Conservation (phyloP, 176 grass and related monocot species). For the Lolium perenne region DNA sequence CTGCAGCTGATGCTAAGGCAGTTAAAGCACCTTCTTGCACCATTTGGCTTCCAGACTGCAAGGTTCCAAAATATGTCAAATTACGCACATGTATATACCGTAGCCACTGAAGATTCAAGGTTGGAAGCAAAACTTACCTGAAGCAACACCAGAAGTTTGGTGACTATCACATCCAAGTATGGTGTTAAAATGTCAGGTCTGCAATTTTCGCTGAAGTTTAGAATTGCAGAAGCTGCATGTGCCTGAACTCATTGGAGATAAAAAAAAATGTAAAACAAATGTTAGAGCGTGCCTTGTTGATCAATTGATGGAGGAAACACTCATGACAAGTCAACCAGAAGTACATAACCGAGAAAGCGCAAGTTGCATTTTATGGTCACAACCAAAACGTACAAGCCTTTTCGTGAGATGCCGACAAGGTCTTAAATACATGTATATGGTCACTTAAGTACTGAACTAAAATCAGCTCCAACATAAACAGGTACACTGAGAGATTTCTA, state of each 20-base stretch:
- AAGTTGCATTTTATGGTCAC: neutral
- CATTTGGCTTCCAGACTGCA: slow-evolving; percentile 96
- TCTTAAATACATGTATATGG: slow-evolving; percentile 8
- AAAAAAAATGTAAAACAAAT: neutral
- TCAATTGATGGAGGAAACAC: slow-evolving; percentile 20
- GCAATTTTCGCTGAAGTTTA: slow-evolving; percentile 98
- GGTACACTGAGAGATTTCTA: neutral
- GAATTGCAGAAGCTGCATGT: slow-evolving; percentile 88
- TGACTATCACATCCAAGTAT: slow-evolving; percentile 84
- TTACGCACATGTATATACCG: slow-evolving; percentile 8
- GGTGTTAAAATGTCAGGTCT: slow-evolving; percentile 90
- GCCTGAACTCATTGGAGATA: slow-evolving; percentile 57
- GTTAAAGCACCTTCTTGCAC: slow-evolving; percentile 98
- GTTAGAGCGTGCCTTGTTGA: slow-evolving; percentile 41
- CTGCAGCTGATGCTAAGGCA: slow-evolving; percentile 95
- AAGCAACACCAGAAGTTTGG: slow-evolving; percentile 82
- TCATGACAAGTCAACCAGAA: slow-evolving; percentile 34
- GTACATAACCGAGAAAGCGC: slow-evolving; percentile 12
- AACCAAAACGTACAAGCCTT: neutral
- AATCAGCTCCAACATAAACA: neutral
- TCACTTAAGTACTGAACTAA: slow-evolving; percentile 31
- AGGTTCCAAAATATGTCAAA: slow-evolving; percentile 8
- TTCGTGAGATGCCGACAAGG: neutral
- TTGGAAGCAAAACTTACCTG: slow-evolving; percentile 60
- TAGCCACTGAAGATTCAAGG: slow-evolving; percentile 25